Base-by-base conservation (phyloP, 2,329 filamentous ascomycete genomes). In the Microcyclosporella mali region DNA sequence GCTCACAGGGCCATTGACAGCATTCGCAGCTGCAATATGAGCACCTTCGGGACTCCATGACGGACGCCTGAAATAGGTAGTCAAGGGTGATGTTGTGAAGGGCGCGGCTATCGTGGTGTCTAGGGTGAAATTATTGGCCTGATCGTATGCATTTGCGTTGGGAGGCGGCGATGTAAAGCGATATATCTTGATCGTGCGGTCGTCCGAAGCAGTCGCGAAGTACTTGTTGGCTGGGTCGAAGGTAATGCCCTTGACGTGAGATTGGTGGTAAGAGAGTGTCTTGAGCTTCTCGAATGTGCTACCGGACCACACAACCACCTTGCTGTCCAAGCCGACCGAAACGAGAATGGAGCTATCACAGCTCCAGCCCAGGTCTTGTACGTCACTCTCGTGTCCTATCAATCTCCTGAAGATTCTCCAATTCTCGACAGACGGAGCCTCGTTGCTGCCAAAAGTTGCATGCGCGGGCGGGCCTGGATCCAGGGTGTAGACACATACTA, bases 191-290 rank as follows among this genome's bases (percentile, higher is more conserved):
- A 98, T 94, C 2, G 88, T 90, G 46, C 92, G 82, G 66, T 98
- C 92, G 64, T 98, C 92, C 68, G 88, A 95, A 2, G 94, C 89
- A 0, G 94, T 98, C 12, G 94, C 92, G 66, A 98, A 98, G 72
- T 95, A 98, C 64, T 97, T 98, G 71, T 97, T 97, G 32, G 92
- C 92, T 1, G 92, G 92, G 62, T 98, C 92, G 61, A 98, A 98
- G 0, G 90, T 95, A 58, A 98, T 94, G 49, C 94, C 92, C 66
- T 98, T 98, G 70, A 98, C 92, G 63, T 97, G 94, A 64, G 88
- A 95, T 64, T 94, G 88, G 66, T 98, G 92, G 45, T 89, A 84
- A 2, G 88, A 82, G 4, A 98, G 71, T 2, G 88, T 90, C 75
- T 97, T 97, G 53, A 98, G 76, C 70, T 94, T 97, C 70, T 98